These are phyloP conservation scores for Phascolomyces articulosus DNA, from an alignment of 371 early-diverging fungal genomes.

Conservation along the genomic window DNA sequence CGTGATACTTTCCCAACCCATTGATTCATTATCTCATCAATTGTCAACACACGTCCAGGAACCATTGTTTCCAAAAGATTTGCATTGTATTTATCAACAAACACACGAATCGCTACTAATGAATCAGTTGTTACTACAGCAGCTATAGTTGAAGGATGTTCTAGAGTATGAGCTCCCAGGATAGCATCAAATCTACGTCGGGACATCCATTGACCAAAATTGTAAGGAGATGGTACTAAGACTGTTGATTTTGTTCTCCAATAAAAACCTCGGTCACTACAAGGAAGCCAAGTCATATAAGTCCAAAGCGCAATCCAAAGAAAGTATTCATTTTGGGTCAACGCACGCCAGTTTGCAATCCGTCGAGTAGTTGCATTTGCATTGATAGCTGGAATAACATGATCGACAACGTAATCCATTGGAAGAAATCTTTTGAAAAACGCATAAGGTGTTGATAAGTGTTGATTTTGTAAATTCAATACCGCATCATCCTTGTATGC, in stretches of 20 bases:
- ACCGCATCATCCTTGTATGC: not conserved
- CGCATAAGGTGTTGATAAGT: not conserved
- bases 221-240: not conserved
- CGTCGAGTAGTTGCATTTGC: not conserved
- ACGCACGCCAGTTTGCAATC: not conserved
- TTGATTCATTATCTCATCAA: slow-evolving; percentile 8
- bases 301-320: slow-evolving; percentile 8
- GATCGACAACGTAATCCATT: not conserved
- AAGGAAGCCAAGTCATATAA: not conserved
- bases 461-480: not conserved
- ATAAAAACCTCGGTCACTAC: not conserved
- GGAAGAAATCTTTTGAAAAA: slow-evolving; percentile 1
- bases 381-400: slow-evolving; percentile 1
- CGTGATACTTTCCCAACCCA: slow-evolving; percentile 3
- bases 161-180: slow-evolving; percentile 1
- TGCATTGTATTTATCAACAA: slow-evolving; percentile 4
- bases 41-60: not conserved
- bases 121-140: not conserved
- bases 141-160: not conserved
- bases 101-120: not conserved
- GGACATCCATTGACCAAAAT: slow-evolving; percentile 7
- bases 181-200: slow-evolving; percentile 1
- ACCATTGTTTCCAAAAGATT: not conserved
- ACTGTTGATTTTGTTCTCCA: not conserved
- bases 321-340: not conserved